Base-by-base conservation (phyloP, 2,329 filamentous ascomycete species). In the Huntiella abstrusa region DNA sequence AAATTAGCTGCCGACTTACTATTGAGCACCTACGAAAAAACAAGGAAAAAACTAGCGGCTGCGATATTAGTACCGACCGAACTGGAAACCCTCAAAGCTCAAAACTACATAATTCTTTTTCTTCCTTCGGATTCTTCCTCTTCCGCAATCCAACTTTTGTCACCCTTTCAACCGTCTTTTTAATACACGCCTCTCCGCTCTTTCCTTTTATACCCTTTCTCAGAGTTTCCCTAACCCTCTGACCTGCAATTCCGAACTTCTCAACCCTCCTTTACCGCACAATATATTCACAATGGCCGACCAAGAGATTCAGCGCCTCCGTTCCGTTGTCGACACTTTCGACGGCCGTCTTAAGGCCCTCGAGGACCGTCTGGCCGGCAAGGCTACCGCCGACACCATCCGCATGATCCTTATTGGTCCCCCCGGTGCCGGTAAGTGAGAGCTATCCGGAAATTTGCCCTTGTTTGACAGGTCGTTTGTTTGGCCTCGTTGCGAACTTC, bases 371-470 rank as follows among this genome's bases (percentile, higher is more conserved):
- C 69, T 91, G 55, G 66, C 69, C 51, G 70, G 73, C 55, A 66
- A 68, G 55, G 60, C 64, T 36, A 70, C 70, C 52, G 55, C 70
- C 35, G 71, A 80, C 55, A 74, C 81, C 59, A 75, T 98, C 65
- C 81, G 91, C 67, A 93, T 98, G 83, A 86, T 98, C 58, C 70
- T 98, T 59, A 96, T 98, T 69, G 91, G 91, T 34, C 91, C 91
- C 60, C 91, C 91, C 48, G 91, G 91, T 64, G 91, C 91, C 64
- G 91, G 91, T 96, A 75, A 57, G 82, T 46, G 46, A 28, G 22
- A 28, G 22, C 7, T 28, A 7, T 28, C 22, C 22, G 22, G 22
- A 28, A 28, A 13, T 17, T 41, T 12, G 4, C 16, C 39, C 13
- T 7, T 13, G 22, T 28, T 28, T 28, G 15, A 17, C 35, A 28